Evolutionary conservation across 371 early-diverging fungal genomes (phyloP).

Genomic region (Gilbertella persicaria): DNA sequence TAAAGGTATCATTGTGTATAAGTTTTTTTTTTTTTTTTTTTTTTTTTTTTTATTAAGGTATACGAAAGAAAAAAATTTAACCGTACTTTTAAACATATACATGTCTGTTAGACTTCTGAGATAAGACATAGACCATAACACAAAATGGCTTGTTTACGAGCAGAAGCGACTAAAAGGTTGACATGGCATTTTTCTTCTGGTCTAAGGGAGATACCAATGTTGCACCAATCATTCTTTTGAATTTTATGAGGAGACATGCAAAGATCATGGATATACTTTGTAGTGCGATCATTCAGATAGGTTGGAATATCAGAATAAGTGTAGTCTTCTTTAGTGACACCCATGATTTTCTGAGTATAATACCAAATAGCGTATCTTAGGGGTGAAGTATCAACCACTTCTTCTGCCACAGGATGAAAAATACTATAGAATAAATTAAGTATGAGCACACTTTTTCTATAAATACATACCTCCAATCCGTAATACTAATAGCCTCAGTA

Average conservation of each 20-base stretch:
- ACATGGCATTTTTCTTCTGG: constrained; percentile 73
- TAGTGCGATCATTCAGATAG: constrained; percentile 53
- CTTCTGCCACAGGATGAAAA: constrained; percentile 50
- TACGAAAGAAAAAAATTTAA: too few relatives aligned
- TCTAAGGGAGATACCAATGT: constrained; percentile 60
- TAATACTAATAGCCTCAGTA: constrained; percentile 59
- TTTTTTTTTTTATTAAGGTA: too few relatives aligned
- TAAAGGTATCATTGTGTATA: too few relatives aligned
- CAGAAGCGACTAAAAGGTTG: constrained; percentile 62
- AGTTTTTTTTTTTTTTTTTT: too few relatives aligned
- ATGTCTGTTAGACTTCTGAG: constrained; percentile 29
- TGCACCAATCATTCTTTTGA: constrained; percentile 53
- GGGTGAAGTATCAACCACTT: constrained; percentile 60
- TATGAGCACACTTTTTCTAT: constrained; percentile 1
- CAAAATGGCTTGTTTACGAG: constrained; percentile 63
- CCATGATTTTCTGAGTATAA: constrained; percentile 61
- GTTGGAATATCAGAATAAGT: constrained; percentile 47
- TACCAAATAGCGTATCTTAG: constrained; percentile 68
- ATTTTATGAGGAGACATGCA: constrained; percentile 49
- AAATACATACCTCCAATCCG: constrained; percentile 55
- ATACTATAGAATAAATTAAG: constrained; percentile 25
- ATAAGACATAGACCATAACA: constrained; percentile 51
- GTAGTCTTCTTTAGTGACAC: constrained; percentile 67
- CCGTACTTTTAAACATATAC: too few relatives aligned
- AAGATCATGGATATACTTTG: constrained; percentile 52